Conservation (phyloP, 2,329 filamentous ascomycete species). For the Pseudogymnoascus sp. region DNA sequence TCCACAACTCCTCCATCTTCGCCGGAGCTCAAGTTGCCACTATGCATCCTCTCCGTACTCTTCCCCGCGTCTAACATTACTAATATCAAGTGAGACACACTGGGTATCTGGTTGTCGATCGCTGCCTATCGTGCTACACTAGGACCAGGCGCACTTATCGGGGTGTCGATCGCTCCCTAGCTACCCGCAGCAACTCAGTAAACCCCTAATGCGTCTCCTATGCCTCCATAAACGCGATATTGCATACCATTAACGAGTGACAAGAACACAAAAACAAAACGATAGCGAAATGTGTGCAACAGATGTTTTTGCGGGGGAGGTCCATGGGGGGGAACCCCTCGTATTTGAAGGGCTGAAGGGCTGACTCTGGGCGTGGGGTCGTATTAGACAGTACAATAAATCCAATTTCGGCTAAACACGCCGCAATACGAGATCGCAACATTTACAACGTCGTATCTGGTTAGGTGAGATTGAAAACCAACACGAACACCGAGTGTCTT, state of each 20-base stretch:
- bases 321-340: background rate
- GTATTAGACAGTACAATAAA: background rate
- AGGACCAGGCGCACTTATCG: background rate
- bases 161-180: background rate
- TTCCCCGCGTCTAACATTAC: background rate
- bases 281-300: background rate
- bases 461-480: background rate
- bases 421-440: background rate
- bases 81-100: background rate
- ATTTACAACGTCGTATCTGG: background rate
- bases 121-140: background rate
- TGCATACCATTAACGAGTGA: background rate
- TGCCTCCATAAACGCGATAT: background rate
- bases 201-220: background rate
- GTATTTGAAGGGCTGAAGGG: background rate
- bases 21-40: background rate
- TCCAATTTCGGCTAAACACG: background rate
- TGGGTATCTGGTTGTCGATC: background rate
- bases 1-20: background rate
- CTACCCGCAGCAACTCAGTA: background rate
- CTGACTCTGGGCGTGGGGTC: background rate
- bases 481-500: background rate
- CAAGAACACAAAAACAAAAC: background rate
- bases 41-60: conserved; percentile 4
- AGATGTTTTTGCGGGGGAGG: background rate